Base-by-base conservation (phyloP, 164 flowering plant species). In the Macadamia integrifolia region DNA sequence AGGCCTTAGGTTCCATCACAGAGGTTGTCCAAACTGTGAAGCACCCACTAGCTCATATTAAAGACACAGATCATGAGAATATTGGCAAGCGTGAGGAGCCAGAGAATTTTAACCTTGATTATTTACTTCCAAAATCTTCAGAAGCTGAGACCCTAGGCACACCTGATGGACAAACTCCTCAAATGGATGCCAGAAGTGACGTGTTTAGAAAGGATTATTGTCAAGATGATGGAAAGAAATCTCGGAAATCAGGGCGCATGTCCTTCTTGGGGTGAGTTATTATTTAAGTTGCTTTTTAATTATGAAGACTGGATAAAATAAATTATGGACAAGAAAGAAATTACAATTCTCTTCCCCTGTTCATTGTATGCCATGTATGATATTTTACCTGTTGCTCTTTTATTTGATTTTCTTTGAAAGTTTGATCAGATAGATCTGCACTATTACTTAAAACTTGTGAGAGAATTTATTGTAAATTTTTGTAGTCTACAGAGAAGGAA, bases 1-100 rank as follows among this genome's bases (percentile, higher is more conserved):
- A 82, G 70, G 99, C 99, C 42, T 60, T 88, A 49, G 82, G 71
- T 71, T 92, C 97, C 43, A 88, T 94, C 14, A 78, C 80, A 11
- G 99, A 91, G 81, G 97, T 94, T 72, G 88, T 94, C 29, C 97
- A 94, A 64, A 89, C 93, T 58, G 78, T 94, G 59, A 92, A 83
- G 76, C 84, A 83, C 75, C 92, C 93, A 28, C 77, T 71, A 32
- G 68, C 85, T 60, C 88, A 80, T 31, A 66, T 2, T 61, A 80
- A 75, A 46, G 49, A 76, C 48, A 28, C 57, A 13, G 82, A 77
- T 69, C 44, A 72, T 66, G 84, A 75, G 18, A 62, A 65, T 13
- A 65, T 69, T 23, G 35, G 50, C 58, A 82, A 71, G 65, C 52
- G 14, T 50, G 78, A 74, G 49, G 80, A 75, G 65, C 66, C 31